These are phyloP conservation scores for Conticribra weissflogii DNA, from an alignment of 108 stramenopile species.

Conservation along the genomic window DNA sequence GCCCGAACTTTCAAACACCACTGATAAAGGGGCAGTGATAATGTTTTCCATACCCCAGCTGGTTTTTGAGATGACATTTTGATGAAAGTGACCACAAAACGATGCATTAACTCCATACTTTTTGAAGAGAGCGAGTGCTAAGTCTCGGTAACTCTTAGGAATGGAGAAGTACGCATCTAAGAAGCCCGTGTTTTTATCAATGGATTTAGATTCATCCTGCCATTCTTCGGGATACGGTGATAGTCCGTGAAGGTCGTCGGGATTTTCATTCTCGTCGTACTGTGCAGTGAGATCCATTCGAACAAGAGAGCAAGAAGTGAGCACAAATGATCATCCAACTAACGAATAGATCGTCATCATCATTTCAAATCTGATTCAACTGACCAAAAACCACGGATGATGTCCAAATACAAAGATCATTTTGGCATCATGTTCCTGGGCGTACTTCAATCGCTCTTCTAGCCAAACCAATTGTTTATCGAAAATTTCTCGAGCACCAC, in stretches of 20 bases:
- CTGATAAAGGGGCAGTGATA: slow-evolving; percentile 59
- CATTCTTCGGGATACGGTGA: slow-evolving; percentile 53
- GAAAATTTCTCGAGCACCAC: slow-evolving; percentile 54
- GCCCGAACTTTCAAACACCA: slow-evolving; percentile 32
- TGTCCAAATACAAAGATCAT: slow-evolving; percentile 74
- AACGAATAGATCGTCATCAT: too few relatives aligned
- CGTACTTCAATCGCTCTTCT: slow-evolving; percentile 61
- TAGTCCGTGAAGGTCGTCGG: slow-evolving; percentile 20
- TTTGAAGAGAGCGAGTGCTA: slow-evolving; percentile 55
- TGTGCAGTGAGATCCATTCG: too few relatives aligned
- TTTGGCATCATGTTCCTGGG: slow-evolving; percentile 41
- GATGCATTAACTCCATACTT: slow-evolving; percentile 62
- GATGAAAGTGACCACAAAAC: slow-evolving; percentile 79
- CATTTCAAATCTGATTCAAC: too few relatives aligned
- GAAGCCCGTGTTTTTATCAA: slow-evolving; percentile 10
- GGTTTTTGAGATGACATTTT: slow-evolving; percentile 65
- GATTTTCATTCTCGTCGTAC: slow-evolving; percentile 66
- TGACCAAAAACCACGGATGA: slow-evolving; percentile 69
- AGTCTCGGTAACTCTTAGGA: slow-evolving; percentile 50
- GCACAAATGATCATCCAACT: too few relatives aligned
- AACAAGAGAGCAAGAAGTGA: not conserved
- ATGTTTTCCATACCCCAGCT: slow-evolving; percentile 83
- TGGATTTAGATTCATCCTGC: slow-evolving; percentile 3
- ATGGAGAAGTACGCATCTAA: slow-evolving; percentile 66
- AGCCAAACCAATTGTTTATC: slow-evolving; percentile 62